Evolutionary conservation across 2,329 filamentous ascomycete genomes (phyloP), one percentile per base, ranked within the genome.

Genomic region (Penicillium janthinellum): DNA sequence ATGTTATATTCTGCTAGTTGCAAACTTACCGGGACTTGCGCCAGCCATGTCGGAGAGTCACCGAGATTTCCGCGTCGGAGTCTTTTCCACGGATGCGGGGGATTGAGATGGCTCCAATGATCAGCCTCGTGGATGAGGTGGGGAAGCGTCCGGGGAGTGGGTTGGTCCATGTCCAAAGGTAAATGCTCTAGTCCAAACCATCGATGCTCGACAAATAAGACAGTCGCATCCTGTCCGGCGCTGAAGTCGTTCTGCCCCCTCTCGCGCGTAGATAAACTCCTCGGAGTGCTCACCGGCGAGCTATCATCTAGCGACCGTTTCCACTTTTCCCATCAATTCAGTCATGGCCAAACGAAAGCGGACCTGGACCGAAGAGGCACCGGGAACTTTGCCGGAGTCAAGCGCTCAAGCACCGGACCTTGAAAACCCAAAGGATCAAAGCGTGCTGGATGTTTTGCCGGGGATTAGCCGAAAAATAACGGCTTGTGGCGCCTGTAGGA

Each of bases 401-500:
- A 59, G 35, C 20, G 42, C 47, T 28, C 34, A 57, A 10, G 45
- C n/a, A 34, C 11, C 45, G 6, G 45, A 48, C 28, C 53, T 38
- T 8, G 35, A 35, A 4, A 37, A 62, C 45, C 17, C 20, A 2
- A 64, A 52, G 20, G 57, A 56, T 31, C 53, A 28, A n/a, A 55
- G 49, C 28, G 54, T 68, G 44, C 50, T 65, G 25, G 67, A 67
- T 38, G 62, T 67, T 38, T 62, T 70, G 50, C 68, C 70, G 56
- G 65, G 67, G 37, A 75, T 76, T 41, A 77, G 74, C 41, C 72
- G 76, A 51, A 78, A 77, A 62, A 74, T 76, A 55, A 78, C 76
- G 35, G 81, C 81, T 12, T 83, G 81, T 67, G 80, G 80, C 31
- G 77, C 80, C 38, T 83, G 81, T 68, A 75, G 80, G 41, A 82